phyloP scores from a whole-genome alignment of 164 flowering plant species.

The Stephania cephalantha region DNA sequence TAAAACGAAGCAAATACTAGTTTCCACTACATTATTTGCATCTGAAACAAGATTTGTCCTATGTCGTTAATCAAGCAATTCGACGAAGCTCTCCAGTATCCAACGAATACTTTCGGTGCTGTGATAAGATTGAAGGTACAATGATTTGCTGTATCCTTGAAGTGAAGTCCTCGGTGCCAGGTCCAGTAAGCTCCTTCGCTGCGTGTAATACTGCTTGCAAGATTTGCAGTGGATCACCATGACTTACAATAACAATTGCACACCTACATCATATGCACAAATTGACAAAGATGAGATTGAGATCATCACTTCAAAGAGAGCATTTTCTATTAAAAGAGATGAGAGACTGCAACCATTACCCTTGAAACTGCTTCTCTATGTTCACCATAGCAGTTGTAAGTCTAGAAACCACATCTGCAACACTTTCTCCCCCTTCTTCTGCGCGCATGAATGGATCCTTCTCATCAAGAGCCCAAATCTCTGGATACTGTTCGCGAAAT shows the following conservation, averaged over 20 bases:
- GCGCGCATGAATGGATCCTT: slow-evolving; percentile 72
- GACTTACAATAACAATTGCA: slow-evolving; percentile 72
- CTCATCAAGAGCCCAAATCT: slow-evolving; percentile 92
- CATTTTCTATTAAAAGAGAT: background rate
- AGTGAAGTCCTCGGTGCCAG: slow-evolving; percentile 31
- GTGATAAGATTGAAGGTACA: slow-evolving; percentile 49
- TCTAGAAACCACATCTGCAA: slow-evolving; percentile 75
- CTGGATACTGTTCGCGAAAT: slow-evolving; percentile 48
- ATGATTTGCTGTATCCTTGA: slow-evolving; percentile 46
- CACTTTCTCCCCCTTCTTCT: slow-evolving; percentile 96
- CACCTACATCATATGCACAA: slow-evolving; percentile 33
- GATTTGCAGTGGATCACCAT: slow-evolving; percentile 93
- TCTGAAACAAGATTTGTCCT: background rate
- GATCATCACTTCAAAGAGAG: background rate
- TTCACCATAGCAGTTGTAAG: slow-evolving; percentile 50
- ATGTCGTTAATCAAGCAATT: slow-evolving; percentile 17
- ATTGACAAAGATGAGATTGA: background rate
- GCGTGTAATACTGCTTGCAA: slow-evolving; percentile 69
- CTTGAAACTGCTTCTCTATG: slow-evolving; percentile 69
- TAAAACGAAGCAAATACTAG: background rate
- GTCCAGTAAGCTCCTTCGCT: slow-evolving; percentile 25
- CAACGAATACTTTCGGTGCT: slow-evolving; percentile 71
- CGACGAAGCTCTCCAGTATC: slow-evolving; percentile 71
- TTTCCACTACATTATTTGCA: background rate
- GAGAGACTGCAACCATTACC: slow-evolving; percentile 33